Percentiles rank a stretch among this genome's conserved stretches.
Conservation (phyloP, 176 grass and related monocot species). For the Secale cereale region DNA sequence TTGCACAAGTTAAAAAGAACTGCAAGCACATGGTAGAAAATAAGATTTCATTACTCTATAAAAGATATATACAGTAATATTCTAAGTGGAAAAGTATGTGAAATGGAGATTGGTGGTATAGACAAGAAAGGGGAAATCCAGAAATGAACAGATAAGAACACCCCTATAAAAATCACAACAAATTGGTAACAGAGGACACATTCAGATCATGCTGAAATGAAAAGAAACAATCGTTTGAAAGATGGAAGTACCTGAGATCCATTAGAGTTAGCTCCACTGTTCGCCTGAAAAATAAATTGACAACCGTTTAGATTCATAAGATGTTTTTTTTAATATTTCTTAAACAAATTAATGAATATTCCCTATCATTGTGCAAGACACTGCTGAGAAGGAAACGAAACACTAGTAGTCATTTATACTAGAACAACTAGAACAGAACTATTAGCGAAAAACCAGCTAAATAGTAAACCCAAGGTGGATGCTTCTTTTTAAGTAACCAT, state of each 20-base stretch:
- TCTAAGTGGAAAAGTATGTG: not conserved
- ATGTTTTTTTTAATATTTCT: not conserved
- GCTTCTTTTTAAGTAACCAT: not conserved
- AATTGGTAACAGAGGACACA: not conserved
- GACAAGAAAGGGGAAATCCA: not conserved
- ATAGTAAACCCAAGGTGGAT: not conserved
- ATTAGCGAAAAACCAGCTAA: not conserved
- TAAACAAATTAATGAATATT: not conserved
- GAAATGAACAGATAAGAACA: not conserved
- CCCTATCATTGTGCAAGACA: not conserved
- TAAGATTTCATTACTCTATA: not conserved
- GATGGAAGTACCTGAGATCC: constrained; percentile 72
- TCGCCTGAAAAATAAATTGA: constrained; percentile 55
- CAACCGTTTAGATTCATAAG: not conserved
- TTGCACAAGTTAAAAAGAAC: constrained; percentile 96
- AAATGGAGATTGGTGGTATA: not conserved
- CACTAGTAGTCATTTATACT: not conserved
- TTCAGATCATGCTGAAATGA: not conserved
- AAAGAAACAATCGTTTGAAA: not conserved
- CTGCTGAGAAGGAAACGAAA: not conserved
- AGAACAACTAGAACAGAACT: not conserved
- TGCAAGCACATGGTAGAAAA: constrained; percentile 39
- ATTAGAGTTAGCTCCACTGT: constrained; percentile 86
- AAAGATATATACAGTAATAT: not conserved
- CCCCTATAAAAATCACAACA: not conserved